Evolutionary conservation across 164 flowering plant genomes (phyloP).

Genomic region (Liquidambar formosana): DNA sequence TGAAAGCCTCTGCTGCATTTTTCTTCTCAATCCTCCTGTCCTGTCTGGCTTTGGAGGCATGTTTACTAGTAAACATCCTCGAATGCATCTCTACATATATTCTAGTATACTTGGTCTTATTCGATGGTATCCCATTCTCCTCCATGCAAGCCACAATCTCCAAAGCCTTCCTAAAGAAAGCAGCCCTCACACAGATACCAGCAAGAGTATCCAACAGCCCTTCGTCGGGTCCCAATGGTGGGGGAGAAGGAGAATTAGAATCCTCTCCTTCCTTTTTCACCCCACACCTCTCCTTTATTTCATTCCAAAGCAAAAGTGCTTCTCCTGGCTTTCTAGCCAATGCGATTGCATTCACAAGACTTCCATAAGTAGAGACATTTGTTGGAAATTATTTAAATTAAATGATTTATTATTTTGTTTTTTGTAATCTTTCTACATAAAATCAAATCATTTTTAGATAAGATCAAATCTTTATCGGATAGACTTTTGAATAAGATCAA

Average conservation of each 20-base stretch:
- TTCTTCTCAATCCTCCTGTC: slow-evolving; percentile 82
- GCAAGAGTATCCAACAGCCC: slow-evolving; percentile 82
- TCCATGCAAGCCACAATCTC: slow-evolving; percentile 98
- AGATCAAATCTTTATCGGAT: no score
- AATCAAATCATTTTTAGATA: no score
- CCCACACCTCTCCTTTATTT: slow-evolving; percentile 70
- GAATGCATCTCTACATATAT: slow-evolving; percentile 98
- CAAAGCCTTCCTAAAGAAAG: slow-evolving; percentile 86
- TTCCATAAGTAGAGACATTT: slow-evolving; percentile 88
- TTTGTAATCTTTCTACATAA: no score
- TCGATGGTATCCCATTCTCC: slow-evolving; percentile 84
- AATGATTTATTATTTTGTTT: no score
- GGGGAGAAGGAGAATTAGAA: slow-evolving; percentile 30
- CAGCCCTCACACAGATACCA: slow-evolving; percentile 90
- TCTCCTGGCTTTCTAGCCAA: slow-evolving; percentile 93
- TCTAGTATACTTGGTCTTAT: slow-evolving; percentile 76
- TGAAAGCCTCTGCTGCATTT: slow-evolving; percentile 94
- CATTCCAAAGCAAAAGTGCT: slow-evolving; percentile 92
- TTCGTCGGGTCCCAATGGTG: slow-evolving; percentile 80
- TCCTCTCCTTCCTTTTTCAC: slow-evolving; percentile 28
- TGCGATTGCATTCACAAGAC: slow-evolving; percentile 84
- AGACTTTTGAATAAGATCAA: no score
- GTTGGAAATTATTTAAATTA: no score
- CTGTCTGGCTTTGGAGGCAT: slow-evolving; percentile 92
- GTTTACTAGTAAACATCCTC: slow-evolving; percentile 96